Evolutionary conservation across 257 asterid species (phyloP).

Genomic region (Solanum sitiens): DNA sequence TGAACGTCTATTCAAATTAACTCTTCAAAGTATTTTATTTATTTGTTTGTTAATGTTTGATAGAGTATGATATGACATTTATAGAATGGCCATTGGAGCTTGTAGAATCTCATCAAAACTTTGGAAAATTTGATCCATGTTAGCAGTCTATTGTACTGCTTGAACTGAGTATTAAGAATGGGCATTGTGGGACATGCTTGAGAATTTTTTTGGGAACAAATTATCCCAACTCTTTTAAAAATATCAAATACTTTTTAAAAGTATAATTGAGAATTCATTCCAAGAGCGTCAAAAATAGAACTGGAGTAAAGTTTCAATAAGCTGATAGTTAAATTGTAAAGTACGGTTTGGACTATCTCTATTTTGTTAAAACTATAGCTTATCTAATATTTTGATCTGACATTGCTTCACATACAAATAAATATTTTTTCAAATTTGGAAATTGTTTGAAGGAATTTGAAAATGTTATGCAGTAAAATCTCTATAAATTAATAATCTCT

Average conservation of each 20-base stretch:
- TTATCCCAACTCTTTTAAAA: not conserved
- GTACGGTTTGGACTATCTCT: not conserved
- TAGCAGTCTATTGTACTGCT: not conserved
- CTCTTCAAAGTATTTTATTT: not conserved
- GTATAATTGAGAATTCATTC: not conserved
- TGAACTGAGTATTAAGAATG: not conserved
- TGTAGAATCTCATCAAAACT: not conserved
- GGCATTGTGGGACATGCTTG: not conserved
- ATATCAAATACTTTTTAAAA: not conserved
- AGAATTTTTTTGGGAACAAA: not conserved
- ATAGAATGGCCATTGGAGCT: not conserved
- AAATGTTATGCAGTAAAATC: not conserved
- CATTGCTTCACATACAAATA: not conserved
- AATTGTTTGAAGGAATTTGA: not conserved
- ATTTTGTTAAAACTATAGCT: not conserved
- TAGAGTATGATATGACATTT: not conserved
- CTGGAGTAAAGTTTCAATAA: not conserved
- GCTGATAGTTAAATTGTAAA: not conserved
- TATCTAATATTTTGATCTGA: not conserved
- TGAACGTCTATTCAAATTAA: not conserved
- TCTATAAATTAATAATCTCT: too few relatives aligned
- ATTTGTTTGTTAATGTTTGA: not conserved
- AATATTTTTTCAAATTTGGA: not conserved
- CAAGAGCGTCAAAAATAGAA: not conserved
- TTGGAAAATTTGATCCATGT: not conserved